A percentile compares a stretch with the other conserved stretches of the same genome.
phyloP scores from a whole-genome alignment of 345 rosid species.

The Melaleuca alternifolia region DNA sequence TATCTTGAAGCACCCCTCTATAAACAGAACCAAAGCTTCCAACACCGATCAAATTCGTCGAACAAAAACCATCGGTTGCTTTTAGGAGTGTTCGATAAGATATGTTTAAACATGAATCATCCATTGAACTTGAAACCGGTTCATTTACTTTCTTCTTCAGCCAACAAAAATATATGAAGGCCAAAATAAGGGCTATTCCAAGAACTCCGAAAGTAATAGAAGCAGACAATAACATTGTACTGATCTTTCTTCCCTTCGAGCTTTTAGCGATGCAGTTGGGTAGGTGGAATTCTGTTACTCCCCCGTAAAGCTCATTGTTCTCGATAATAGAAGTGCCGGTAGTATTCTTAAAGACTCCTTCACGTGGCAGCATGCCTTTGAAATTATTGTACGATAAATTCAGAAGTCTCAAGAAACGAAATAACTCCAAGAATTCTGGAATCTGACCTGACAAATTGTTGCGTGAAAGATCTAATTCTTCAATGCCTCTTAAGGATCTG shows the following conservation, averaged over 20 bases:
- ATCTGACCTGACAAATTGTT: background rate
- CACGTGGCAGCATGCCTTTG: background rate
- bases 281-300: background rate
- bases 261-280: background rate
- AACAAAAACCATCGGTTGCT: background rate
- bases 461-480: background rate
- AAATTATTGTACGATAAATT: background rate
- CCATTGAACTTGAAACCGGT: background rate
- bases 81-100: background rate
- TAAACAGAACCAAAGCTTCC: too few relatives aligned
- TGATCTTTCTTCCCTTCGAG: accelerated
- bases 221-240: background rate
- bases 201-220: background rate
- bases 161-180: background rate
- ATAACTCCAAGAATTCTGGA: background rate
- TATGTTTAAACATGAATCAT: accelerated
- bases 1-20: too few relatives aligned
- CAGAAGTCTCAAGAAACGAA: background rate
- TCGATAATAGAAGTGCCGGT: background rate
- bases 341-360: background rate
- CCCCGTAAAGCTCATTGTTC: background rate
- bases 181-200: background rate
- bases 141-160: background rate
- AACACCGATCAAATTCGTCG: too few relatives aligned
- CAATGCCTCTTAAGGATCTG: background rate